Evolutionary conservation across 2,329 filamentous ascomycete species (phyloP), one percentile per base, ranked within the genome.

Genomic region (Xylaria hypoxylon): DNA sequence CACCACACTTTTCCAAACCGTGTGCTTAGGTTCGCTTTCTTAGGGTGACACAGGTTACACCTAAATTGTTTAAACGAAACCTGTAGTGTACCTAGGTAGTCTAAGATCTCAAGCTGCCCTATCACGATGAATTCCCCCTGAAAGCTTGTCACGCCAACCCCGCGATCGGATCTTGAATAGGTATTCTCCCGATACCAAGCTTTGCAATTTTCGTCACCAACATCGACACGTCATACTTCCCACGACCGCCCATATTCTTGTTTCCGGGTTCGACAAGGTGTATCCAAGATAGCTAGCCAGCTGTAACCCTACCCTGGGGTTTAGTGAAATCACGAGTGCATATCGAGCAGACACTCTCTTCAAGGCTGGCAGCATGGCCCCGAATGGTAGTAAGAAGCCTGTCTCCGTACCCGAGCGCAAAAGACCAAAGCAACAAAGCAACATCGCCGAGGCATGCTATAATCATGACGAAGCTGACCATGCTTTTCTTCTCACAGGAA

Each of bases 321-420:
- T 38, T 38, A 5, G 31, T 42, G 35, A 45, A 31, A 44, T 47
- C 33, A 17, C 48, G 17, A 45, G 35, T 31, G 10, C 42, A 53
- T 17, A 59, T 33, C 40, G 24, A 55, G 33, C 44, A 40, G 24
- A 33, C 17, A 24, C 4, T 15, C 57, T 24, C 48, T 45, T 40
- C 22, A 51, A 59, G n/a, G 11, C 24, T 31, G 42, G 55, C 62
- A 73, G 70, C 60, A 82, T 82, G 81, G 74, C 77, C 33, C 76
- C 79, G 15, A 80, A 73, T 65, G 79, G 79, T 68, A 82, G 79
- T 70, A 77, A 76, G 77, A 73, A 28, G 8, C 17, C 51, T 26
- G 50, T 67, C 59, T 19, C 19, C 52, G 22, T 40, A 4, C 56
- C 31, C n/a, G n/a, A n/a, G n/a, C 3, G 44, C 48, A 45, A 13